Conservation (phyloP, 352 stramenopile genomes). For the Pythium phragmitis region DNA sequence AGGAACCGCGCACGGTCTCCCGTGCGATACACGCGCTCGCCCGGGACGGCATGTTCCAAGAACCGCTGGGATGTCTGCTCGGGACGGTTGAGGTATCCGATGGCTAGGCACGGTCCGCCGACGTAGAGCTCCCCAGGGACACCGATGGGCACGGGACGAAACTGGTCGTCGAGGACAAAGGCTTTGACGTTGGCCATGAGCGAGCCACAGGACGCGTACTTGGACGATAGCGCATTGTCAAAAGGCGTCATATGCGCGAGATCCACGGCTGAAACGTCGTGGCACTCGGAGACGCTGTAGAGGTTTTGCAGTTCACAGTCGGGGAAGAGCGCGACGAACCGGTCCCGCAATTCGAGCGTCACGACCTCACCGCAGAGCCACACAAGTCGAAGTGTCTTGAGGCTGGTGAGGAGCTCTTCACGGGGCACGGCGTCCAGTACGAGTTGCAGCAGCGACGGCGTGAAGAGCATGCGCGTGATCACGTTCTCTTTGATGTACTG, state of each 20-base stretch:
- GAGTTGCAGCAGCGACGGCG: constrained; percentile 89
- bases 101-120: constrained; percentile 78
- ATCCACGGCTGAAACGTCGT: constrained; percentile 88
- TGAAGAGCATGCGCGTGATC: constrained; percentile 94
- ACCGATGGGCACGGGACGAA: constrained; percentile 58
- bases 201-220: constrained; percentile 87
- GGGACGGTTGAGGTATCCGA: constrained; percentile 82
- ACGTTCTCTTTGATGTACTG: constrained; percentile 65
- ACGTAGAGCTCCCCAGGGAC: constrained; percentile 86
- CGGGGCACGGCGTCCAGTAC: constrained; percentile 70
- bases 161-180: constrained; percentile 76
- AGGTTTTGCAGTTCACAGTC: constrained; percentile 90
- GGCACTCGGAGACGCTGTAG: constrained; percentile 93
- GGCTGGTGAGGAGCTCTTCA: constrained; percentile 50
- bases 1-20: constrained; percentile 91
- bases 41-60: constrained; percentile 58
- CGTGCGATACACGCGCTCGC: constrained; percentile 89
- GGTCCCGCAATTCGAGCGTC: constrained; percentile 85
- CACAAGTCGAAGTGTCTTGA: constrained; percentile 82
- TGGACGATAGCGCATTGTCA: constrained; percentile 71
- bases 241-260: constrained; percentile 71
- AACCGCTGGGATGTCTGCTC: constrained; percentile 80
- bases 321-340: constrained; percentile 82
- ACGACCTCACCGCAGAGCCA: constrained; percentile 94
- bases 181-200: constrained; percentile 84